Evolutionary conservation across 345 rosid genomes (phyloP).

Genomic region (Populus simonii): DNA sequence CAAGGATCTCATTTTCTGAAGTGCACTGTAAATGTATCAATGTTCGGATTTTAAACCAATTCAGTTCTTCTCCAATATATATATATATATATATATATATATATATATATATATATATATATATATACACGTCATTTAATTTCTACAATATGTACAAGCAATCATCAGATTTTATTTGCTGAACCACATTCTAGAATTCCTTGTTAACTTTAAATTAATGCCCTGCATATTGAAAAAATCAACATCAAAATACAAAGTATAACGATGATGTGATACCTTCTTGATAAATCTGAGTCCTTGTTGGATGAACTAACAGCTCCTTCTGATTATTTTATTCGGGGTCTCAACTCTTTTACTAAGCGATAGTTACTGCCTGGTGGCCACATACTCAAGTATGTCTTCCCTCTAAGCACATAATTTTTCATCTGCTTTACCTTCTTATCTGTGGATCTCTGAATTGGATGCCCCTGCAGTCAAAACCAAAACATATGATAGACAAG

Average conservation of each 20-base stretch:
- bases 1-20: conserved; percentile 61
- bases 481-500: background rate
- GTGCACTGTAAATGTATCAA: conserved; percentile 49
- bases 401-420: conserved; percentile 82
- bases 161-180: background rate
- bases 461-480: conserved; percentile 44
- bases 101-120: no score
- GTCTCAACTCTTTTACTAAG: conserved; percentile 66
- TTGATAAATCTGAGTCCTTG: conserved; percentile 72
- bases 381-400: conserved; percentile 57
- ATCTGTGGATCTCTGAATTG: conserved; percentile 31
- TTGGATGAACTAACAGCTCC: conserved; percentile 51
- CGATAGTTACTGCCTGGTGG: conserved; percentile 70
- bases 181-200: background rate
- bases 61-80: background rate
- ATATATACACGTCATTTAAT: no score
- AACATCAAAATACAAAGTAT: background rate
- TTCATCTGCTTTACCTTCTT: conserved; percentile 63
- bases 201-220: background rate
- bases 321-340: conserved; percentile 68
- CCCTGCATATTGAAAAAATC: background rate
- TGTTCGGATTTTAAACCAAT: conserved; percentile 23
- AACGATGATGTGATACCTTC: conserved; percentile 43
- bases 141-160: background rate
- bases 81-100: no score